These are phyloP conservation scores for Dactylonectria macrodidyma DNA, from an alignment of 2,329 filamentous ascomycete genomes.

Conservation along the genomic window DNA sequence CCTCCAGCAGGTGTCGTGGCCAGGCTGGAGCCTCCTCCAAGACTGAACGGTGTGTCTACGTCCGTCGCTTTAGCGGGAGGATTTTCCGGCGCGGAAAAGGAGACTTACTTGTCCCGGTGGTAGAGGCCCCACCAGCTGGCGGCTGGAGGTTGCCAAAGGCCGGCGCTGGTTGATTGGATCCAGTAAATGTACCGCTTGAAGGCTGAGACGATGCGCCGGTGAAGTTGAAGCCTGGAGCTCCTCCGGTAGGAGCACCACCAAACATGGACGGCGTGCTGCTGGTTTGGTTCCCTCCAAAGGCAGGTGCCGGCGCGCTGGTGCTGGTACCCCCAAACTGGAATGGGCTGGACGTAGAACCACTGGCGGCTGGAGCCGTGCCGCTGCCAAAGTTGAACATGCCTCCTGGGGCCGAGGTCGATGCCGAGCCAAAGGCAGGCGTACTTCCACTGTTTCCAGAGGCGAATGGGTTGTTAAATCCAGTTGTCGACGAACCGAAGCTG, in stretches of 20 bases:
- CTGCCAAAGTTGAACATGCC: constrained; percentile 57
- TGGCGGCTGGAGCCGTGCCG: constrained; percentile 47
- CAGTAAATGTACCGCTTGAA: constrained; percentile 50
- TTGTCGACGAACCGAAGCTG: constrained; percentile 50
- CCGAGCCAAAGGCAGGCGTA: constrained; percentile 39
- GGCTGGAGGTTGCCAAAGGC: constrained; percentile 59
- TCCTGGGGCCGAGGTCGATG: constrained; percentile 40
- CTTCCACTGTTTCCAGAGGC: constrained; percentile 47
- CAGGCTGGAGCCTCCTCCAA: constrained; percentile 73
- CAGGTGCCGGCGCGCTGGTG: constrained; percentile 41
- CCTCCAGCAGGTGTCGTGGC: constrained; percentile 72
- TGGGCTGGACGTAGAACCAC: constrained; percentile 43
- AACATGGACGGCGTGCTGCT: constrained; percentile 49
- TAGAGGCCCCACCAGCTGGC: constrained; percentile 59
- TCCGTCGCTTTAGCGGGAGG: constrained; percentile 62
- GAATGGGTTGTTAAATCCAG: constrained; percentile 59
- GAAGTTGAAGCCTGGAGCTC: constrained; percentile 58
- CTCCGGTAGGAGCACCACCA: constrained; percentile 49
- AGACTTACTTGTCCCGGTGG: constrained; percentile 64
- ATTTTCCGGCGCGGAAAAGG: constrained; percentile 59
- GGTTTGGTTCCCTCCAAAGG: constrained; percentile 49
- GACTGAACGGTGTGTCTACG: constrained; percentile 69
- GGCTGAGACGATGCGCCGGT: constrained; percentile 51
- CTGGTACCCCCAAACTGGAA: constrained; percentile 58
- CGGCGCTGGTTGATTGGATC: constrained; percentile 53